Percentiles rank a stretch among this genome's conserved stretches.
Conservation (phyloP, 2,329 filamentous ascomycete species). For the Verticillium tricorpus region DNA sequence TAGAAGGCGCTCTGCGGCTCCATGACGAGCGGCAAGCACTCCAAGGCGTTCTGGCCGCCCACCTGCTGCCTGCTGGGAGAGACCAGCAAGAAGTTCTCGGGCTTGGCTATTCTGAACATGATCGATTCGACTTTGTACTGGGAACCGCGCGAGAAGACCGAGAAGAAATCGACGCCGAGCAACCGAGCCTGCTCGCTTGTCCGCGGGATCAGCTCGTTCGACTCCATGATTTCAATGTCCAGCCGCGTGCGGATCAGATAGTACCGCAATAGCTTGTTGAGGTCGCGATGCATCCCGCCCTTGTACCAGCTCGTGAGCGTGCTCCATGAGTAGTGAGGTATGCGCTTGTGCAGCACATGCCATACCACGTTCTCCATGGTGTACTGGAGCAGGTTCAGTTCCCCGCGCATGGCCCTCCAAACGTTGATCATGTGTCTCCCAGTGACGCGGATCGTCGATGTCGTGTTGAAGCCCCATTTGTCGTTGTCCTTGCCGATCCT, state of each 20-base stretch:
- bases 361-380: conserved; percentile 95
- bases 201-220: conserved; percentile 80
- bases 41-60: conserved; percentile 86
- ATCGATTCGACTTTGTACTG: conserved; percentile 99
- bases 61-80: conserved; percentile 91
- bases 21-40: conserved; percentile 94
- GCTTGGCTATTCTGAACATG: conserved; percentile 98
- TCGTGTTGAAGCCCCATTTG: conserved; percentile 90
- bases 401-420: conserved; percentile 92
- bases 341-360: conserved; percentile 79
- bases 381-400: conserved; percentile 87
- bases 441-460: conserved; percentile 87
- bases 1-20: conserved; percentile 96
- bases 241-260: conserved; percentile 72
- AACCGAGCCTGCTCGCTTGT: conserved; percentile 93
- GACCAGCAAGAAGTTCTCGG: conserved; percentile 86
- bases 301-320: conserved; percentile 80
- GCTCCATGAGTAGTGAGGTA: conserved; percentile 80
- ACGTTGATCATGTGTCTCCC: conserved; percentile 96
- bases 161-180: conserved; percentile 93
- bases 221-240: conserved; percentile 85
- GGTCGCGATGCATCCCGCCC: conserved; percentile 61
- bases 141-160: conserved; percentile 88
- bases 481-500: conserved; percentile 83
- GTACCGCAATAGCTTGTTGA: conserved; percentile 73